Evolutionary conservation across 73 alveolate genomes (phyloP).

Genomic region (Uronychia setigera): DNA sequence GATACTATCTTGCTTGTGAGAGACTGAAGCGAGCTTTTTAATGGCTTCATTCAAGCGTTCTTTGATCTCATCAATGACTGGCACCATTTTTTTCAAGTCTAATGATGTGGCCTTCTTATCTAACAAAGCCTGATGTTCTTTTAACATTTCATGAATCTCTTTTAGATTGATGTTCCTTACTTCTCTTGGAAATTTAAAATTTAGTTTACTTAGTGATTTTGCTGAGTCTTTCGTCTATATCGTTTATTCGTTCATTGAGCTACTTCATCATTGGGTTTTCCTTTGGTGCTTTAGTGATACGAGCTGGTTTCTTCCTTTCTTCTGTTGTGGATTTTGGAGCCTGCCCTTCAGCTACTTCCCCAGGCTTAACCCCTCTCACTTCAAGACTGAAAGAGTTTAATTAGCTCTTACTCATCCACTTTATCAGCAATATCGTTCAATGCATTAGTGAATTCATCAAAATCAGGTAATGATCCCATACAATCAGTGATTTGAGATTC

Average conservation of each 20-base stretch:
- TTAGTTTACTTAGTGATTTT: not conserved
- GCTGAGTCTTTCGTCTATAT: not conserved
- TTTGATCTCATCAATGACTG: not conserved
- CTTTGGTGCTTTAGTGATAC: not conserved
- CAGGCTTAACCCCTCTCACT: not conserved
- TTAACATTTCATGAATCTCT: not conserved
- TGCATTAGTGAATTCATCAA: not conserved
- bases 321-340: too few relatives aligned
- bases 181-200: not conserved
- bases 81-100: not conserved
- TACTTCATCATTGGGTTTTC: not conserved
- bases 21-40: not conserved
- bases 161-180: too few relatives aligned
- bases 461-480: not conserved
- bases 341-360: not conserved
- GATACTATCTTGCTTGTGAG: not conserved
- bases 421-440: not conserved
- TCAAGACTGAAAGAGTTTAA: not conserved
- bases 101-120: not conserved
- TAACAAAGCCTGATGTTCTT: not conserved
- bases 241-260: not conserved
- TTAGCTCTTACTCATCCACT: not conserved
- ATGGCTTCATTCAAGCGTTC: not conserved
- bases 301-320: not conserved
- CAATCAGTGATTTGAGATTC: not conserved